Percentiles rank a stretch among this genome's conserved stretches.
phyloP scores from a whole-genome alignment of 257 asterid genomes.

The Solanum tacnaense region DNA sequence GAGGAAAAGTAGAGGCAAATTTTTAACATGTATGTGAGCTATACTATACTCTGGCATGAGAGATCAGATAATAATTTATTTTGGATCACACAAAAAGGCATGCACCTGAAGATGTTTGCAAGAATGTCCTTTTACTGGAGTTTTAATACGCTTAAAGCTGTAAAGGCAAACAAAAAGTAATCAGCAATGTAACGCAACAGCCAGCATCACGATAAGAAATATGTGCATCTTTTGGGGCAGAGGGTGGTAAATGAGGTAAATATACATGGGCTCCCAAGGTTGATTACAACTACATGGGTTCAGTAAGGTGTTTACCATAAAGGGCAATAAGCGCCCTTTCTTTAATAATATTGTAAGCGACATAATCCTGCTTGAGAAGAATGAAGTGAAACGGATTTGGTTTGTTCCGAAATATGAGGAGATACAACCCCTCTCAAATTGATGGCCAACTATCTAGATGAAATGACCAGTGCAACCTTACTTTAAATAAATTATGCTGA shows the following conservation, averaged over 20 bases:
- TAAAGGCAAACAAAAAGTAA: conserved; percentile 5
- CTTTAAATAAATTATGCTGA: neutral
- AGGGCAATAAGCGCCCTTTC: neutral
- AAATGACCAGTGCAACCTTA: neutral
- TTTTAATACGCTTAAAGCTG: conserved; percentile 70
- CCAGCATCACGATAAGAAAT: neutral
- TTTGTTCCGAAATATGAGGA: neutral
- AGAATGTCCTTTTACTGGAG: conserved; percentile 80
- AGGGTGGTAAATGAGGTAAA: neutral
- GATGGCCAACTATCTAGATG: neutral
- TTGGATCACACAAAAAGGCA: neutral
- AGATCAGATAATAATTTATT: neutral
- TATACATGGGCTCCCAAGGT: neutral
- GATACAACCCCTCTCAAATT: neutral
- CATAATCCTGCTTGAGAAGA: neutral
- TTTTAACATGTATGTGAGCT: neutral
- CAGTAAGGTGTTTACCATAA: neutral
- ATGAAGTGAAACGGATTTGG: neutral
- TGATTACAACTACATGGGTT: neutral
- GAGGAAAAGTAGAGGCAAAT: neutral
- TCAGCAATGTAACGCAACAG: conserved; percentile 1
- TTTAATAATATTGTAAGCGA: neutral
- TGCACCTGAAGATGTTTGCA: conserved; percentile 94
- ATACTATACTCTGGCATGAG: neutral
- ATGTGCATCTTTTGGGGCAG: neutral